Evolutionary conservation across 2,329 filamentous ascomycete species (phyloP), one percentile per base, ranked within the genome.

Genomic region (Canariomyces notabilis): DNA sequence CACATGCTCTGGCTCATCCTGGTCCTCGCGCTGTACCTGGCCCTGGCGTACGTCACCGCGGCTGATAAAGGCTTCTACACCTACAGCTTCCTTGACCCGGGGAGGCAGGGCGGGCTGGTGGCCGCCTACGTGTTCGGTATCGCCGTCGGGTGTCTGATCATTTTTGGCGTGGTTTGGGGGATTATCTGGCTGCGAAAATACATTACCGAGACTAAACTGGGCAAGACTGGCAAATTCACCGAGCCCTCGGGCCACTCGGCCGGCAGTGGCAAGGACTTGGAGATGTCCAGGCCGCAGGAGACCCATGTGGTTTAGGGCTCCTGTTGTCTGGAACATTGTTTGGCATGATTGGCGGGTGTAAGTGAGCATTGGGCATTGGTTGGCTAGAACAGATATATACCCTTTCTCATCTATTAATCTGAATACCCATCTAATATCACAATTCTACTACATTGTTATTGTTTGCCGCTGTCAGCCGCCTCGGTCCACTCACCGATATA

Each of bases 21-120:
- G n/a, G 64, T 93, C 6, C 74, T 94, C 34, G 79, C 78, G 0
- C 67, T 83, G 4, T 95, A 94, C 62, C 74, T 90, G 9, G 77
- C 70, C 0, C 68, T 94, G 14, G 87, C 87, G 1, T 94, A 87
- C 64, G 57, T 93, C 18, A 90, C 85, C 1, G 66, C 77, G 50
- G 79, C 78, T 4, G 82, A 81, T 0, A 73, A 89, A 63, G 78
- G 78, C 2, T 87, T 84, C 62, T 94, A 90, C 64, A 76, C 85
- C 0, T 95, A 95, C 67, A 63, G 59, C 48, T 95, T 95, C 67
- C 75, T 95, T n/a, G 75, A 95, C 61, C 74, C 80, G 1, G 46
- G 40, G 14, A 59, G 63, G 15, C 65, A 76, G 40, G 73, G 74
- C 14, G 75, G 72, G 0, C 67, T 72, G 6, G 80, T 89, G 3